Evolutionary conservation across 768 basidiomycete species (phyloP).

Genomic region (Trametes coccinea): DNA sequence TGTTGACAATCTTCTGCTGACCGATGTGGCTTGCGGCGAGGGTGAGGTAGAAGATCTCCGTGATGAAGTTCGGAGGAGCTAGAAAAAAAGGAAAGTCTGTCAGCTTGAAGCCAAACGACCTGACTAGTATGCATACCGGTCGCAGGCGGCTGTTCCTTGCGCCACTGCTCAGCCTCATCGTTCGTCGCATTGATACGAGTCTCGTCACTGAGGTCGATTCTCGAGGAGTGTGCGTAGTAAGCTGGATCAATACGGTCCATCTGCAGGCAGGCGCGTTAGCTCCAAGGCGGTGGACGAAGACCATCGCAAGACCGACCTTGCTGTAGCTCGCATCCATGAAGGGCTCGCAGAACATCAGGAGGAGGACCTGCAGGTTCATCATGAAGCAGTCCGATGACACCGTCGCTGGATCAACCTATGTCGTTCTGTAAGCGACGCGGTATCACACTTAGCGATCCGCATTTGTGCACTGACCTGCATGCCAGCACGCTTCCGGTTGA

Average conservation of each 20-base stretch:
- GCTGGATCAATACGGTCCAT: constrained; percentile 88
- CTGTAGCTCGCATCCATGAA: constrained; percentile 91
- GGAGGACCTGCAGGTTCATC: constrained; percentile 82
- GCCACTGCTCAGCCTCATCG: constrained; percentile 81
- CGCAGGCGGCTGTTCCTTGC: constrained; percentile 45
- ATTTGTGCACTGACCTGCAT: constrained; percentile 60
- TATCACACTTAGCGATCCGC: background rate
- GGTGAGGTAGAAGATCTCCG: constrained; percentile 89
- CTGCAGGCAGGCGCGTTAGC: constrained; percentile 38
- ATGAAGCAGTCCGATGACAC: constrained; percentile 93
- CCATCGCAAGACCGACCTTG: constrained; percentile 56
- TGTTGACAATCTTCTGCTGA: constrained; percentile 76
- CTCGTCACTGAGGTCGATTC: constrained; percentile 82
- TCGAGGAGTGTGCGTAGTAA: constrained; percentile 71
- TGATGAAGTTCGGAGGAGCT: constrained; percentile 87
- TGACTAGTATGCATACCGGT: constrained; percentile 38
- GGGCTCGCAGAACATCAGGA: constrained; percentile 87
- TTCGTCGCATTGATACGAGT: constrained; percentile 93
- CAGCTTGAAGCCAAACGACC: background rate
- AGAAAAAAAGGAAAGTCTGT: background rate
- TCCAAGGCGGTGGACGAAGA: background rate
- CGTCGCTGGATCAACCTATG: constrained; percentile 79
- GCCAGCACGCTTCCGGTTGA: constrained; percentile 88
- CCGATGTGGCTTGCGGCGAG: constrained; percentile 90
- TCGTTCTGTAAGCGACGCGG: background rate